Percentiles rank a stretch among this genome's conserved stretches.
Evolutionary conservation across 2,329 filamentous ascomycete species (phyloP).

Genomic region (Sarocladium strictum): DNA sequence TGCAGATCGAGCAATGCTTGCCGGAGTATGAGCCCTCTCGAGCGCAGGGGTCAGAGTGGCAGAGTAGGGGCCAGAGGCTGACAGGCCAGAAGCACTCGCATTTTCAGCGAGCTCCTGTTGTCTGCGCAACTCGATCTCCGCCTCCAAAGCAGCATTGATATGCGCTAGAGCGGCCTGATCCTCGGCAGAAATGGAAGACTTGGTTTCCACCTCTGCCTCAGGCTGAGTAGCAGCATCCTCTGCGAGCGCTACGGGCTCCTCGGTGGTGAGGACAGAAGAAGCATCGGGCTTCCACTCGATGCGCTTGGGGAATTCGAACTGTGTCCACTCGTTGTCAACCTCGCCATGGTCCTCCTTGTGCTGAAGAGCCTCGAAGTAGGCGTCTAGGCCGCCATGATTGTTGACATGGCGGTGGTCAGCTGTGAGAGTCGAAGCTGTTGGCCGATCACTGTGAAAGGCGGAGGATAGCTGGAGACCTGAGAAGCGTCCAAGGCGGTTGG

Average conservation of each 20-base stretch:
- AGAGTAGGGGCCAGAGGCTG: slow-evolving; percentile 34
- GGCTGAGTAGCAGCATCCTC: slow-evolving; percentile 24
- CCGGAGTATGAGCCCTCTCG: slow-evolving; percentile 36
- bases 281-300: slow-evolving; percentile 78
- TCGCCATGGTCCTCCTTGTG: slow-evolving; percentile 60
- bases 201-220: slow-evolving; percentile 28
- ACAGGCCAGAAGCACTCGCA: slow-evolving; percentile 29
- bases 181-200: slow-evolving; percentile 34
- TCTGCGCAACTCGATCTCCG: slow-evolving; percentile 60
- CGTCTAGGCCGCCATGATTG: slow-evolving; percentile 66
- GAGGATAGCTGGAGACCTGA: slow-evolving; percentile 58
- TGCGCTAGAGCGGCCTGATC: slow-evolving; percentile 63
- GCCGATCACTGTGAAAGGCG: slow-evolving; percentile 61
- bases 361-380: slow-evolving; percentile 88
- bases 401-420: slow-evolving; percentile 49
- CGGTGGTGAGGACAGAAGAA: slow-evolving; percentile 52
- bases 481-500: slow-evolving; percentile 48
- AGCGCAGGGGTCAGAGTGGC: slow-evolving; percentile 33
- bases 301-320: slow-evolving; percentile 81
- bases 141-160: slow-evolving; percentile 77
- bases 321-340: slow-evolving; percentile 77
- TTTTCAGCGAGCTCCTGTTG: slow-evolving; percentile 39
- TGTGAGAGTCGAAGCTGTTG: slow-evolving; percentile 38
- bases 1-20: slow-evolving; percentile 47
- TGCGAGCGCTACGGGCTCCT: slow-evolving; percentile 38